Evolutionary conservation across 176 grass and related monocot genomes (phyloP), one percentile per base, ranked within the genome.

Genomic region (Rhipidocladum racemiflorum): DNA sequence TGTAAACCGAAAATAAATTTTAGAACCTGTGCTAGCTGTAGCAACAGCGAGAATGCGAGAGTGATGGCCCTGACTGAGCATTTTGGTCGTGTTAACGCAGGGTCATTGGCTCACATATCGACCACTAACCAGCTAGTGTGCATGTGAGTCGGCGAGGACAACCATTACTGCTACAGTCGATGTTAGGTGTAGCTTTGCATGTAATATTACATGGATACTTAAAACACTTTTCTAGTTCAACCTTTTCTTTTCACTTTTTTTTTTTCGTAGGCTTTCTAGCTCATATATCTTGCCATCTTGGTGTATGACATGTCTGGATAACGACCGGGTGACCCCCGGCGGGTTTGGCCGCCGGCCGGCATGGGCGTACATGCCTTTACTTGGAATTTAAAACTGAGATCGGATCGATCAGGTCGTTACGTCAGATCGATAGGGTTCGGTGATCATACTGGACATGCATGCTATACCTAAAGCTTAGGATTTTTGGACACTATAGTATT

Each of bases 301-400:
- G 44, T 12, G 20, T 17, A 5, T 42, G 68, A 55, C n/a, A 25
- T 80, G 81, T 68, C 50, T 65, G 63, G 56, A 68, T 34, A 65
- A 49, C 64, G 0, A 74, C 68, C 16, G 60, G 44, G 62, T 75
- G 81, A 45, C 60, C 42, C 12, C 16, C 36, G 12, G 45, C 36
- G 12, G 45, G 21, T 29, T 71, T 44, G 57, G 68, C 24, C 69
- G 69, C 60, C 63, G 54, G 51, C 23, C 73, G 7, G 73, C 73
- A 55, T 85, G 87, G 70, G 62, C 63, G 63, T 42, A n/a, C 25
- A 44, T 60, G 7, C 38, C 40, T 62, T 68, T 74, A 29, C 57
- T 54, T 38, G 56, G 56, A 70, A 17, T 85, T 85, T 70, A 70
- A 61, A 70, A 63, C 29, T 18, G 60, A 15, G 67, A 67, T 50